Evolutionary conservation across 2,329 filamentous ascomycete species (phyloP).

Genomic region (Phyllosticta citriasiana): DNA sequence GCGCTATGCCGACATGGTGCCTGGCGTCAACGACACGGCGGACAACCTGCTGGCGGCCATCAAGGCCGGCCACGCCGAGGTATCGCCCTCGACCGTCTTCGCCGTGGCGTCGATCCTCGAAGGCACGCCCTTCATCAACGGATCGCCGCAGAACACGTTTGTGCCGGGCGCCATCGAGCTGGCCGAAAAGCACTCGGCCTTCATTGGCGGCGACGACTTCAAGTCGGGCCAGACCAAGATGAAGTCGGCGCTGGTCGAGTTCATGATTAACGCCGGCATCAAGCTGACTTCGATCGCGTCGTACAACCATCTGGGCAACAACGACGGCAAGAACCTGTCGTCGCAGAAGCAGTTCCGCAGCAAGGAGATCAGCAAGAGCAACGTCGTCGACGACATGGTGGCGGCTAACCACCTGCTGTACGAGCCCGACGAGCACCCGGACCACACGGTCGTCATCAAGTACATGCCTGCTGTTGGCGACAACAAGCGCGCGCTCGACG

Average conservation of each 20-base stretch:
- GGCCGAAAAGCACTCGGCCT: constrained; percentile 75
- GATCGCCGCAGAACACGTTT: constrained; percentile 97
- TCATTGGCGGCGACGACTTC: constrained; percentile 98
- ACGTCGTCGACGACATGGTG: constrained; percentile 99
- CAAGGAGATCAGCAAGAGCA: constrained; percentile 99
- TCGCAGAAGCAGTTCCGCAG: constrained; percentile 97
- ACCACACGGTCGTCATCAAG: constrained; percentile 99
- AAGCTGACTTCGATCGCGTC: constrained; percentile 96
- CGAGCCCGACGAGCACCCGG: constrained; percentile 83
- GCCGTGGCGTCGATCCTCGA: constrained; percentile 92
- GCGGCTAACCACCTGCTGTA: constrained; percentile 89
- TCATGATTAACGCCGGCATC: constrained; percentile 96
- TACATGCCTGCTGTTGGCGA: constrained; percentile 99
- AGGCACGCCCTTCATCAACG: constrained; percentile 90
- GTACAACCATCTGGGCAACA: constrained; percentile 99
- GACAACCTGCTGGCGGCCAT: constrained; percentile 88
- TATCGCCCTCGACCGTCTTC: constrained; percentile 93
- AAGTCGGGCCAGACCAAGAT: constrained; percentile 99
- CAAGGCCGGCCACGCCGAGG: constrained; percentile 73
- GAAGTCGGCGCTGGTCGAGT: constrained; percentile 98
- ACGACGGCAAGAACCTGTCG: constrained; percentile 97
- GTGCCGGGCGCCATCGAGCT: constrained; percentile 86
- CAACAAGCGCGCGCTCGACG: constrained; percentile 96
- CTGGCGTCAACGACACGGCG: constrained; percentile 91
- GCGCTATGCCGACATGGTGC: constrained; percentile 79